Conservation (phyloP, 495 filamentous ascomycete genomes). For the Aeminium ludgeri region DNA sequence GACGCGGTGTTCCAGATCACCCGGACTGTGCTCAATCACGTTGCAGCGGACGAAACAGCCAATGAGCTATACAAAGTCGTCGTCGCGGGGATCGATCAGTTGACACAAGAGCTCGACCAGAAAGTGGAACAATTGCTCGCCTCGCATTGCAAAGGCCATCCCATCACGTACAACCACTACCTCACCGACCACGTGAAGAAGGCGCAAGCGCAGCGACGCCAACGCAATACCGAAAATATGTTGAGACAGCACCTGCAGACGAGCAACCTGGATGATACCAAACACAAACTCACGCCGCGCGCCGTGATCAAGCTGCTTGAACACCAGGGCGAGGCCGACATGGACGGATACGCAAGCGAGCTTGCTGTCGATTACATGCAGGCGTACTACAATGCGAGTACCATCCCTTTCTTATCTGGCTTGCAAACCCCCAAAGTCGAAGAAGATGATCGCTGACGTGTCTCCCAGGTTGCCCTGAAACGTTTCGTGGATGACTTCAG, state of each 20-base stretch:
- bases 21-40: background rate
- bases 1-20: no score
- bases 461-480: constrained; percentile 3
- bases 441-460: background rate
- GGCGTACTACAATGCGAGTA: constrained; percentile 9
- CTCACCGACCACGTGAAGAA: background rate
- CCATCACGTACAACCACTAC: constrained; percentile 1
- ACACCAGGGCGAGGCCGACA: background rate
- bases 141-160: background rate
- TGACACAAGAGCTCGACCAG: background rate
- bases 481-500: constrained; percentile 5
- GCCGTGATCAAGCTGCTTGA: background rate
- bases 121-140: background rate
- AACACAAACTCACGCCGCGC: background rate
- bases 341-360: background rate
- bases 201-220: background rate
- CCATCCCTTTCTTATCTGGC: background rate
- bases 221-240: background rate
- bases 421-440: background rate
- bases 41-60: background rate
- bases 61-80: background rate
- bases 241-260: background rate
- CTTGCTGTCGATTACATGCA: background rate
- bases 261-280: background rate
- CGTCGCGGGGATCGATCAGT: background rate